Evolutionary conservation across 202 grass and related monocot genomes (phyloP), one percentile per base, ranked within the genome.

Genomic region (Schoenoplectus tabernaemontani): DNA sequence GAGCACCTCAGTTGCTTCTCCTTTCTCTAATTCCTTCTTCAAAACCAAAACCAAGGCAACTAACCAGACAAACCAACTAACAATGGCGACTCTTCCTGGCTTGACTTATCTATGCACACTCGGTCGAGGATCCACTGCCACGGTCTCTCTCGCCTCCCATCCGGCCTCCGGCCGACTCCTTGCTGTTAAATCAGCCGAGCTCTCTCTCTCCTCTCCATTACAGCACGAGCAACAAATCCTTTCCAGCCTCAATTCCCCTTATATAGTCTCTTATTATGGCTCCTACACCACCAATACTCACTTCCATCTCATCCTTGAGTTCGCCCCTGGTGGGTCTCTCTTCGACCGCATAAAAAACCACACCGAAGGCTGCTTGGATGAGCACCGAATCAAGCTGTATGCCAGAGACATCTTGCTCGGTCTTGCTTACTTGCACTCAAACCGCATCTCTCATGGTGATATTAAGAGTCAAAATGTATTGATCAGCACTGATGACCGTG

Each of bases 301-400:
- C 0, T 91, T 89, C 81, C 64, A 78, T 6, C 72, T 96, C 11
- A 79, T 96, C 73, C 87, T 96, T 4, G 92, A 96, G 78, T 87
- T 85, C 56, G 85, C 78, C n/a, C 81, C 87, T 1, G 85, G 89
- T 54, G 92, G 92, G 9, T 90, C 92, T 5, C 83, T 91, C 32
- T 87, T 85, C n/a, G 87, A 91, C 24, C 28, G 15, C 12, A 34
- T 74, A 24, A 34, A 32, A 51, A 74, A 13, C 12, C 23, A 28
- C 38, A 47, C 3, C 23, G 16, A 76, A 1, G 86, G 86, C 0
- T 56, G 39, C 11, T 67, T 91, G 16, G 64, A 76, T 0, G 92
- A 95, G 81, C 1, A 20, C 33, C 54, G 23, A 4, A 17, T 89
- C 65, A 24, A 76, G 0, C 62, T 36, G 9, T 89, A 91, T 84